A percentile compares a stretch with the other conserved stretches of the same genome.
phyloP scores from a whole-genome alignment of 1,284 basidiomycete species.

The Albatrellus sp. region DNA sequence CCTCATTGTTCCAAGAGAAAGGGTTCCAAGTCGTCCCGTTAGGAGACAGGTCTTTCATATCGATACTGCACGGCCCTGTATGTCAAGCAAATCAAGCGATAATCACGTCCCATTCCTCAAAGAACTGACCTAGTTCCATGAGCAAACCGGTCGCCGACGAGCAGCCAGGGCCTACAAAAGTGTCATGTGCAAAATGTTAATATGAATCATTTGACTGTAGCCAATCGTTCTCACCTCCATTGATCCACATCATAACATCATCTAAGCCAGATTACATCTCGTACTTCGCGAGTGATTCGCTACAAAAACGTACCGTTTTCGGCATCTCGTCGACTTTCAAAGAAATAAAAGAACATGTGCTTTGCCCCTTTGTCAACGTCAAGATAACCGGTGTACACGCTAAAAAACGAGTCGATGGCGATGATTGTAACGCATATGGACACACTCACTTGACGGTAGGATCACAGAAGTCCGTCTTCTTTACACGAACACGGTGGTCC shows the following conservation, averaged over 20 bases:
- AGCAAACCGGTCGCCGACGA: conserved; percentile 54
- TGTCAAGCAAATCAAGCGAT: not conserved
- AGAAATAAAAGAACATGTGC: conserved; percentile 79
- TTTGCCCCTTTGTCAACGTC: conserved; percentile 48
- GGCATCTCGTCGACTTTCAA: conserved; percentile 63
- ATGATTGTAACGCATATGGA: not conserved
- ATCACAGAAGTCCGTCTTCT: conserved; percentile 49
- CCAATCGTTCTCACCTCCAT: conserved; percentile 32
- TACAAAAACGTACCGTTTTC: conserved; percentile 24
- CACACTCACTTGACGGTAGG: conserved; percentile 40
- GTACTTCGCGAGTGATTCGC: too few species aligned
- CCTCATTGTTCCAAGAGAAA: conserved; percentile 51
- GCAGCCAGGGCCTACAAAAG: conserved; percentile 42
- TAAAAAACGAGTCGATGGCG: conserved; percentile 10
- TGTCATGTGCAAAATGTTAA: not conserved
- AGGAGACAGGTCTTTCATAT: conserved; percentile 30
- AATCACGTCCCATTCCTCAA: conserved; percentile 9
- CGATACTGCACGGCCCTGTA: conserved; percentile 42
- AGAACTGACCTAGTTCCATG: conserved; percentile 29
- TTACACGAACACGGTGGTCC: conserved; percentile 41
- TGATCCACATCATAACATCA: conserved; percentile 64
- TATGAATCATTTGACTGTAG: not conserved
- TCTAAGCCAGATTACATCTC: conserved; percentile 19
- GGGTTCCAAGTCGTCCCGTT: conserved; percentile 51
- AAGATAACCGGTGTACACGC: conserved; percentile 50